phyloP scores from a whole-genome alignment of 2,329 filamentous ascomycete genomes.

The Hortaea werneckii region DNA sequence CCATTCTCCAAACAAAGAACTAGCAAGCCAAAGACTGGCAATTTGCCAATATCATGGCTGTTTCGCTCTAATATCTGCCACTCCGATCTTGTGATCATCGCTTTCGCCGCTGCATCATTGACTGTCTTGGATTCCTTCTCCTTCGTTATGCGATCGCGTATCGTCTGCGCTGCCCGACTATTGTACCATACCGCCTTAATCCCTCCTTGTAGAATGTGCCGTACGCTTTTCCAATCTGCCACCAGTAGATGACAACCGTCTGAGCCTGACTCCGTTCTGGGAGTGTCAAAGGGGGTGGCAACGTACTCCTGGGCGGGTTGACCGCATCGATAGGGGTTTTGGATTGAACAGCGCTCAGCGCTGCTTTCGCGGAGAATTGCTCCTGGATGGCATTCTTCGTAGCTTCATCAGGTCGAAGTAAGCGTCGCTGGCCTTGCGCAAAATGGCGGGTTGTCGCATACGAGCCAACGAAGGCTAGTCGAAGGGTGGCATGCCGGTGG shows the following conservation, averaged over 20 bases:
- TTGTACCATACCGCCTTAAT: conserved; percentile 66
- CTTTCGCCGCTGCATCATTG: conserved; percentile 4
- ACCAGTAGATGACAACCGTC: conserved; percentile 44
- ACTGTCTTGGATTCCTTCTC: conserved; percentile 6
- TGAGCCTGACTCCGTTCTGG: conserved; percentile 44
- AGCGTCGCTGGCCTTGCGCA: conserved; percentile 2
- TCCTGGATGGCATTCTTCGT: background rate
- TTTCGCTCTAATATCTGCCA: conserved; percentile 62
- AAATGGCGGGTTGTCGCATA: conserved; percentile 4
- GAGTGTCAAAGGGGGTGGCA: conserved; percentile 57
- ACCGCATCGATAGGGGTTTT: conserved; percentile 40
- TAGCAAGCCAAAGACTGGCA: conserved; percentile 69
- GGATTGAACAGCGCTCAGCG: conserved; percentile 2
- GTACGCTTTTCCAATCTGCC: conserved; percentile 63
- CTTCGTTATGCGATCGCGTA: conserved; percentile 38
- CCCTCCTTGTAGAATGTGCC: conserved; percentile 79
- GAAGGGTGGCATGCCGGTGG: conserved; percentile 5
- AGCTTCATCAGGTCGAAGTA: background rate
- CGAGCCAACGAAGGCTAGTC: background rate
- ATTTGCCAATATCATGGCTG: conserved; percentile 60
- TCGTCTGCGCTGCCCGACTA: conserved; percentile 33
- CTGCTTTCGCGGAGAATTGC: conserved; percentile 5
- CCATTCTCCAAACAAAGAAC: conserved; percentile 77
- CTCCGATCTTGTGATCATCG: conserved; percentile 49
- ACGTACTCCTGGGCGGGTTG: conserved; percentile 65